A percentile compares a stretch with the other conserved stretches of the same genome.
Conservation (phyloP, 345 rosid species). For the Fremontodendron californicum region DNA sequence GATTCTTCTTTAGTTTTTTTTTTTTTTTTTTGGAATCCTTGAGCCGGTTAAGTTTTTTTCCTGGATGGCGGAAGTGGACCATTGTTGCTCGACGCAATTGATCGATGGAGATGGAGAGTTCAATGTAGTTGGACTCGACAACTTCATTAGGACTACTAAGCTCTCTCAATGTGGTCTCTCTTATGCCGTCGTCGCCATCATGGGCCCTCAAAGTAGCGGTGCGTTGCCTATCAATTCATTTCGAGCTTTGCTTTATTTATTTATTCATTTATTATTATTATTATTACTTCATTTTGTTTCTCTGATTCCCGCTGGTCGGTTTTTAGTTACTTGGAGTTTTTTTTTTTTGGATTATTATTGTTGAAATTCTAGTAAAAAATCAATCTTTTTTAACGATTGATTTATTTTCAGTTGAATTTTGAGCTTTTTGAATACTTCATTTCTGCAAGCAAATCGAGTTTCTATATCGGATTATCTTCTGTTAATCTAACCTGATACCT, state of each 20-base stretch:
- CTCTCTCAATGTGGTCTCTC: slow-evolving; percentile 61
- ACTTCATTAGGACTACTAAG: slow-evolving; percentile 42
- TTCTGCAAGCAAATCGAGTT: background rate
- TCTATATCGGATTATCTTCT: background rate
- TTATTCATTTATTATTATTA: too few species aligned
- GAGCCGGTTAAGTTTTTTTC: background rate
- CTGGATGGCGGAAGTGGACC: slow-evolving; percentile 6
- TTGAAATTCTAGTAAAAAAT: background rate
- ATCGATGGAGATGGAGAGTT: too few species aligned
- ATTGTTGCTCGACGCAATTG: slow-evolving; percentile 52
- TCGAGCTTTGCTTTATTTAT: background rate
- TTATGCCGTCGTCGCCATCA: slow-evolving; percentile 74
- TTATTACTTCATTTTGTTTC: background rate
- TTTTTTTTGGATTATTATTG: background rate
- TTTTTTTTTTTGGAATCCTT: background rate
- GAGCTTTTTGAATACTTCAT: background rate
- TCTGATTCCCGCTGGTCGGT: background rate
- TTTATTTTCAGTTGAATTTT: background rate
- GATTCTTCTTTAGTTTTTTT: background rate
- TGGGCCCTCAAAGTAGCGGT: slow-evolving; percentile 88
- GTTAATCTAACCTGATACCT: background rate
- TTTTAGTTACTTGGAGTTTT: background rate
- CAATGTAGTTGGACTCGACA: slow-evolving; percentile 50
- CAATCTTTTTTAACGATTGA: background rate
- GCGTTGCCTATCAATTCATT: background rate